These are phyloP conservation scores for Argentina anserina DNA, from an alignment of 306 rosid species.

Conservation along the genomic window DNA sequence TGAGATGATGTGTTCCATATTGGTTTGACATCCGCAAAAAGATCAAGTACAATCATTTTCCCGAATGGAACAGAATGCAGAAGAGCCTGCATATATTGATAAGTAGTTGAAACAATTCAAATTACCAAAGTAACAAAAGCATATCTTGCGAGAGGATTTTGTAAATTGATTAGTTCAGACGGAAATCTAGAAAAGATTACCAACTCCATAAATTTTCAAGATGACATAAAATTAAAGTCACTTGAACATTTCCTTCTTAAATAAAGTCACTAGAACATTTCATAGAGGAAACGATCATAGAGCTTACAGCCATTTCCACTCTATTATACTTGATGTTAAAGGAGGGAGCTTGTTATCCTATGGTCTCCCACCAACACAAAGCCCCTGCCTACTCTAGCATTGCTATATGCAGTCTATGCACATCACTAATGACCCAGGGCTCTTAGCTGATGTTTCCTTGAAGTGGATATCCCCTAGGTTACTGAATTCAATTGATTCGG, in stretches of 20 bases:
- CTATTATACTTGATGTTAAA: not conserved
- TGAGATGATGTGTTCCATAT: constrained; percentile 82
- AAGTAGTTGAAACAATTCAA: not conserved
- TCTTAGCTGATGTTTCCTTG: not conserved
- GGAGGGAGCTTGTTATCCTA: not conserved
- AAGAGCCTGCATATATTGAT: constrained; percentile 68
- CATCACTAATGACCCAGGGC: not conserved
- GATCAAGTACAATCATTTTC: constrained; percentile 95
- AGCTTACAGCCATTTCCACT: not conserved
- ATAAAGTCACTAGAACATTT: not conserved
- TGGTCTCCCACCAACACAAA: constrained; percentile 3
- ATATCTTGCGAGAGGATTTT: not conserved
- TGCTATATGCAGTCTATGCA: not conserved
- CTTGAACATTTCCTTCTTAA: not conserved
- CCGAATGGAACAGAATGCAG: constrained; percentile 86
- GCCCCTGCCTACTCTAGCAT: not conserved
- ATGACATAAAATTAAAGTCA: not conserved
- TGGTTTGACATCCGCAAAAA: constrained; percentile 94
- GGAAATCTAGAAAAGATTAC: not conserved
- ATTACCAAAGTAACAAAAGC: not conserved
- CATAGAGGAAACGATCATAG: not conserved
- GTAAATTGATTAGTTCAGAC: not conserved
- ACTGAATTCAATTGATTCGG: not conserved
- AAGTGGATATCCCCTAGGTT: not conserved
- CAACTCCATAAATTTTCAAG: not conserved